phyloP scores from a whole-genome alignment of 2,329 filamentous ascomycete species.

The Aspergillus brunneoviolaceus region DNA sequence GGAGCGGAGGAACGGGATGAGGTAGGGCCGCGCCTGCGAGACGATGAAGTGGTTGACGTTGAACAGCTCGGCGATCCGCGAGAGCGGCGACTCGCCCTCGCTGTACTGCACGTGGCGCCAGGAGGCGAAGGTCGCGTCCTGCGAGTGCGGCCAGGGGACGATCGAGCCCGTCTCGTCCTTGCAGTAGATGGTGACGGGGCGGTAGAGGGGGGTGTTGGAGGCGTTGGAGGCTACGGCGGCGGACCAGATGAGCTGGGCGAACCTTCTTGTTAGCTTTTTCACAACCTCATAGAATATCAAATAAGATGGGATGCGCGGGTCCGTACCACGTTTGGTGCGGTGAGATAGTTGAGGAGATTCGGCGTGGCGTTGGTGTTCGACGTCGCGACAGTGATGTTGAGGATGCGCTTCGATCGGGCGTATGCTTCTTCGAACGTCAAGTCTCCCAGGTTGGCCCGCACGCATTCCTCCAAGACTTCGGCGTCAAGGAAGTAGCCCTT shows the following conservation, averaged over 20 bases:
- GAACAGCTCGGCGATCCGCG: constrained; percentile 76
- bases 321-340: constrained; percentile 85
- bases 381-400: constrained; percentile 89
- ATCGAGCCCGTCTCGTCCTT: constrained; percentile 73
- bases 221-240: constrained; percentile 44
- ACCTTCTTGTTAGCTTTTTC: constrained; percentile 1
- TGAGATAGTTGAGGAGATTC: constrained; percentile 86
- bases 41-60: constrained; percentile 96
- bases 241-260: constrained; percentile 59
- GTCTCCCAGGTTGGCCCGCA: constrained; percentile 81
- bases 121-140: constrained; percentile 64
- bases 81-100: constrained; percentile 66
- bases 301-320: background rate
- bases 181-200: constrained; percentile 68
- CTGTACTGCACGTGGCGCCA: constrained; percentile 66
- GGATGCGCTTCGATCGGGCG: constrained; percentile 74
- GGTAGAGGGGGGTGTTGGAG: constrained; percentile 62
- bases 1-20: constrained; percentile 79
- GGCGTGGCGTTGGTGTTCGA: constrained; percentile 73
- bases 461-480: constrained; percentile 76
- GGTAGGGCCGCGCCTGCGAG: constrained; percentile 84
- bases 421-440: constrained; percentile 93
- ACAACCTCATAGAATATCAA: too few relatives aligned
- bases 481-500: constrained; percentile 85
- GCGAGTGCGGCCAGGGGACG: constrained; percentile 67